Evolutionary conservation across 805 yeast species (phyloP).

Genomic region (Saccharomycopsis oosterbeekiorum): DNA sequence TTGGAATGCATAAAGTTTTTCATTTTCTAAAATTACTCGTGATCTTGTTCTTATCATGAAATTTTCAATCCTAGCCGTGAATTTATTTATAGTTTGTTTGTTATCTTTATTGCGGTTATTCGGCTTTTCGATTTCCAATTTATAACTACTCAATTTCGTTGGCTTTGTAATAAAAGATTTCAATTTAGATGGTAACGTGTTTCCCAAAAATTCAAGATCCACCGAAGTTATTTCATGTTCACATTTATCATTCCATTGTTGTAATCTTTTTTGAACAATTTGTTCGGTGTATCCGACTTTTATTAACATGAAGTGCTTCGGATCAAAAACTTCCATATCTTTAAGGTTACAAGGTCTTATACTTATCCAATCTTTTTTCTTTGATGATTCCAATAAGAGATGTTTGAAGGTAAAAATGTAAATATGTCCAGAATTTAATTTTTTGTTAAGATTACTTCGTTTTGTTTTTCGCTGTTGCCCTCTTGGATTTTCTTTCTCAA

Average conservation of each 20-base stretch:
- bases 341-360: conserved; percentile 22
- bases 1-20: conserved; percentile 21
- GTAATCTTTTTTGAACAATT: conserved; percentile 31
- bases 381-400: conserved; percentile 24
- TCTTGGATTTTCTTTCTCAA: neutral
- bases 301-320: conserved; percentile 32
- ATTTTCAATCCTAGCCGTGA: neutral
- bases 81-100: neutral
- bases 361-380: conserved; percentile 28
- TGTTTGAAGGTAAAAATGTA: conserved; percentile 41
- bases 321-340: conserved; percentile 25
- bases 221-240: conserved; percentile 34
- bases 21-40: neutral
- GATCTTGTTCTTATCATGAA: neutral
- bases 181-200: conserved; percentile 18
- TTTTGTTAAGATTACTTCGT: neutral
- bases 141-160: neutral
- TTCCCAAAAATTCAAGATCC: conserved; percentile 25
- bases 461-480: neutral
- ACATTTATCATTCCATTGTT: conserved; percentile 47
- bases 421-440: conserved; percentile 30
- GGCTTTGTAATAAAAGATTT: conserved; percentile 18
- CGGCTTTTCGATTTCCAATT: neutral
- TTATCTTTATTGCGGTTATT: neutral
- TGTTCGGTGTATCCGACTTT: conserved; percentile 48